These are phyloP conservation scores for Kazachstania sp. DNA, from an alignment of 1,139 yeast species.

Conservation along the genomic window DNA sequence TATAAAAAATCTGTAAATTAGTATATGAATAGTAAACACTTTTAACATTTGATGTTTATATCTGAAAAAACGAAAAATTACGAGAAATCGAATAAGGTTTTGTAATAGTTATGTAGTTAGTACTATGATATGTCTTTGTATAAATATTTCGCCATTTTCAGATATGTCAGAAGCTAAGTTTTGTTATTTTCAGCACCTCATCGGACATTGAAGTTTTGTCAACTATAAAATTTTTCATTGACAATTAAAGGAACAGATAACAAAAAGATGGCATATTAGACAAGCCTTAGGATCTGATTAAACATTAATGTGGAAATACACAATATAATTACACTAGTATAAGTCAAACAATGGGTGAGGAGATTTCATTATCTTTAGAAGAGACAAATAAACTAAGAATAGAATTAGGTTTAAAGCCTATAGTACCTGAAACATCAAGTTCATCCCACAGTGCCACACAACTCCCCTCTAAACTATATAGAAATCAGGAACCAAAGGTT, in stretches of 20 bases:
- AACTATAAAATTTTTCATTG: too few relatives aligned
- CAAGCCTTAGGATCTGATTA: too few relatives aligned
- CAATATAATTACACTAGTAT: not conserved
- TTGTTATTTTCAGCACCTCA: too few relatives aligned
- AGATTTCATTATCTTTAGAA: conserved; percentile 36
- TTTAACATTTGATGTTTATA: not conserved
- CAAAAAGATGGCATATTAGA: too few relatives aligned
- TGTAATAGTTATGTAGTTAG: too few relatives aligned
- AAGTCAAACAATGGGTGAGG: conserved; percentile 19
- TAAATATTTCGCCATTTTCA: too few relatives aligned
- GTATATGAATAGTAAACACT: conserved; percentile 3
- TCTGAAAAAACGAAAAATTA: not conserved
- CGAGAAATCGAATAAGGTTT: too few relatives aligned
- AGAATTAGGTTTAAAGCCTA: conserved; percentile 43
- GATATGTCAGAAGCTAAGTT: too few relatives aligned
- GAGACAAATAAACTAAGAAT: conserved; percentile 47
- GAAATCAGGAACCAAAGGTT: not conserved
- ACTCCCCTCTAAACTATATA: not conserved
- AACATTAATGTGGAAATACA: not conserved
- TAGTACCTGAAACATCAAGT: conserved; percentile 21
- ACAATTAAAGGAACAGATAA: too few relatives aligned
- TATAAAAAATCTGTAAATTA: conserved; percentile 14
- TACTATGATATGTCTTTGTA: too few relatives aligned
- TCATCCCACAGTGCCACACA: not conserved
- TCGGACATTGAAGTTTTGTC: too few relatives aligned